Percentiles rank a stretch among this genome's conserved stretches.
Conservation (phyloP, 768 basidiomycete species). For the Zangia roseola region DNA sequence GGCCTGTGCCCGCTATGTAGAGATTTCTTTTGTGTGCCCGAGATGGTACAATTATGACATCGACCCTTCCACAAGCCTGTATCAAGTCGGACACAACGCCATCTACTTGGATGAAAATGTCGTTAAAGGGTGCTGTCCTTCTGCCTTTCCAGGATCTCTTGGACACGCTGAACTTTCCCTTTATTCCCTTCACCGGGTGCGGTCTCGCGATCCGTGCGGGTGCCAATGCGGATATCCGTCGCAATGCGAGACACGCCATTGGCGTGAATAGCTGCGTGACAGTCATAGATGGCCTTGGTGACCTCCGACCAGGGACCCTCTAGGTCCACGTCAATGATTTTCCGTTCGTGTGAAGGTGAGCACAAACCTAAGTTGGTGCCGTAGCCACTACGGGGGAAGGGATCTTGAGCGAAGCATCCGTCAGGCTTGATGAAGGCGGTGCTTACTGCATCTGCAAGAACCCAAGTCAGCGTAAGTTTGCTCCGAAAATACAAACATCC, state of each 20-base stretch:
- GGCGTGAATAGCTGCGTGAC: slow-evolving; percentile 83
- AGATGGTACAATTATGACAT: not conserved
- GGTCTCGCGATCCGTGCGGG: slow-evolving; percentile 70
- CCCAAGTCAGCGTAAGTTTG: not conserved
- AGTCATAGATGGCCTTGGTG: slow-evolving; percentile 83
- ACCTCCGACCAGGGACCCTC: slow-evolving; percentile 90
- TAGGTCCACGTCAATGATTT: slow-evolving; percentile 8
- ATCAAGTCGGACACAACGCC: not conserved
- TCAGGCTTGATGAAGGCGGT: not conserved
- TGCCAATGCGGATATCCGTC: slow-evolving; percentile 95
- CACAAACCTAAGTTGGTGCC: slow-evolving; percentile 81
- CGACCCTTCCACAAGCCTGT: not conserved
- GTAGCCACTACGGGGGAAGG: slow-evolving; percentile 59
- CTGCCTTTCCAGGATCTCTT: slow-evolving; percentile 63
- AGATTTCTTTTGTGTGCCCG: not conserved
- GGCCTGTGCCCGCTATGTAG: slow-evolving; percentile 46
- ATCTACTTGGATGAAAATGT: not conserved
- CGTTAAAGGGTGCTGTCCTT: slow-evolving; percentile 1
- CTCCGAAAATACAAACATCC: not conserved
- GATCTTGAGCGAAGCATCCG: slow-evolving; percentile 29
- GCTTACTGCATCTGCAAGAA: slow-evolving; percentile 38
- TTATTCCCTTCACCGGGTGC: slow-evolving; percentile 70
- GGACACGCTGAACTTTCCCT: slow-evolving; percentile 76
- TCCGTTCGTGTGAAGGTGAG: not conserved
- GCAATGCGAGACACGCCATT: slow-evolving; percentile 74